phyloP scores from a whole-genome alignment of 768 basidiomycete species.

The Leucosporidium yakuticum region DNA sequence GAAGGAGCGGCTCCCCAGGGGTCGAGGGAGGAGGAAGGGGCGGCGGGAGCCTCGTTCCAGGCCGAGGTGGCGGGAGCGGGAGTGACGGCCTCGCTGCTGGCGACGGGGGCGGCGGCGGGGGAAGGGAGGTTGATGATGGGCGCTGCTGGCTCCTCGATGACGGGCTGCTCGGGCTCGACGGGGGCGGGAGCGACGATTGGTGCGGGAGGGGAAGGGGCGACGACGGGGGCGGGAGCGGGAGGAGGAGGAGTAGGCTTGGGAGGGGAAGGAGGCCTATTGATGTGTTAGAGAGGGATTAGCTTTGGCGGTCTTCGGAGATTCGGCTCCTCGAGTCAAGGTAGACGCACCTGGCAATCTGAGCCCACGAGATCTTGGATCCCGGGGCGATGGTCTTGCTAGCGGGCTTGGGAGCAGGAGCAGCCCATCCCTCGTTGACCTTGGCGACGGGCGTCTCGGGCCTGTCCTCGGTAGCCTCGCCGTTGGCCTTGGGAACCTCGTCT shows the following conservation, averaged over 20 bases:
- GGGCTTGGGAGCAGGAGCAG: not conserved
- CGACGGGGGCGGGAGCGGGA: slow-evolving; percentile 14
- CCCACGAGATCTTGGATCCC: slow-evolving; percentile 33
- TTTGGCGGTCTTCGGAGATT: no score
- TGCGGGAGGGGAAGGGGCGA: slow-evolving; percentile 1
- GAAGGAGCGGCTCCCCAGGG: slow-evolving; percentile 35
- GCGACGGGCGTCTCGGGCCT: slow-evolving; percentile 4
- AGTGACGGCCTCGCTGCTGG: slow-evolving; percentile 13
- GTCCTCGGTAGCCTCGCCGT: not conserved
- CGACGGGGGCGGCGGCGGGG: slow-evolving; percentile 5
- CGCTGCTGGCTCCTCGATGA: slow-evolving; percentile 5
- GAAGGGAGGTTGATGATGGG: slow-evolving; percentile 24
- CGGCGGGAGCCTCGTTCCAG: slow-evolving; percentile 7
- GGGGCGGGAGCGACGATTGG: slow-evolving; percentile 6
- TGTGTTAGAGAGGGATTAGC: no score
- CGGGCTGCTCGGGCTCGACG: slow-evolving; percentile 17
- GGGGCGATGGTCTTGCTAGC: slow-evolving; percentile 18
- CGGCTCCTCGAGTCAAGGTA: no score
- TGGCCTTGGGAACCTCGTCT: slow-evolving; percentile 3
- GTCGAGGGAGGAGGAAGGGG: slow-evolving; percentile 25
- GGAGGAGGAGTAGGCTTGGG: slow-evolving; percentile 26
- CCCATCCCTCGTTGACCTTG: not conserved
- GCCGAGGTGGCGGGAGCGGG: slow-evolving; percentile 13
- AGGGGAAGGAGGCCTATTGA: slow-evolving; percentile 16
- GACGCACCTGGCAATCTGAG: slow-evolving; percentile 24